Percentiles rank a stretch among this genome's conserved stretches.
These are phyloP conservation scores for Phytophthora uliginosa DNA, from an alignment of 352 stramenopile species.

Conservation along the genomic window DNA sequence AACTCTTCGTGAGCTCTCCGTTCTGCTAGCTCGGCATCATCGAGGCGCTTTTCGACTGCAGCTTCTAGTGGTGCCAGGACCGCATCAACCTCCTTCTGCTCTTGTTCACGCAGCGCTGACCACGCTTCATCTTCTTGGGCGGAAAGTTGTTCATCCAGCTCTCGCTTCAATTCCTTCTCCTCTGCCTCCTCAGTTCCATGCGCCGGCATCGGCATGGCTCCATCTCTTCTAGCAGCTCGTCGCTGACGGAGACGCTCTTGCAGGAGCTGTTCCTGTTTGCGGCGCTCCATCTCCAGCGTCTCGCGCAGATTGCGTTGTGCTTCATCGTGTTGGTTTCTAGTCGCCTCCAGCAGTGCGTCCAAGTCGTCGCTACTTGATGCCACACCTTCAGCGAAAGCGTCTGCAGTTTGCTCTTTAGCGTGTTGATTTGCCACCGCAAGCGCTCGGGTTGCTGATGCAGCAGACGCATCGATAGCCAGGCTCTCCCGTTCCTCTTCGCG, in stretches of 20 bases:
- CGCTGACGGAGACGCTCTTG: slow-evolving; percentile 38
- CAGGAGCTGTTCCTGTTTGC: slow-evolving; percentile 41
- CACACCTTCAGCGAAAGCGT: slow-evolving; percentile 27
- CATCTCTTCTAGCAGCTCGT: slow-evolving; percentile 20
- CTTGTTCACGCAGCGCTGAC: slow-evolving; percentile 6
- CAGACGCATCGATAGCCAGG: slow-evolving; percentile 26
- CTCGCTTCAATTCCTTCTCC: slow-evolving; percentile 19
- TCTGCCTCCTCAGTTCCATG: slow-evolving; percentile 27
- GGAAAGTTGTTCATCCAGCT: slow-evolving; percentile 19
- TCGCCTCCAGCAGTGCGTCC: slow-evolving; percentile 28
- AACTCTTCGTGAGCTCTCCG: slow-evolving; percentile 42
- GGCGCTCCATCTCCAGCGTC: slow-evolving; percentile 36
- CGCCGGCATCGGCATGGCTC: slow-evolving; percentile 1
- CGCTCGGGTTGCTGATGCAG: slow-evolving; percentile 11
- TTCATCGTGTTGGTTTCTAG: slow-evolving; percentile 25
- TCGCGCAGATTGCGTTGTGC: slow-evolving; percentile 26
- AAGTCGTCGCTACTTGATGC: slow-evolving; percentile 24
- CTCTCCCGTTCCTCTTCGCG: slow-evolving; percentile 30
- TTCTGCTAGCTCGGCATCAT: slow-evolving; percentile 31
- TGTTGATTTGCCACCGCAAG: slow-evolving; percentile 27
- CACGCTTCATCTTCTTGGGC: slow-evolving; percentile 26
- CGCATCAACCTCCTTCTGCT: slow-evolving; percentile 26
- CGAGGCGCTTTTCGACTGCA: slow-evolving; percentile 11
- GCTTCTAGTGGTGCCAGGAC: slow-evolving; percentile 28
- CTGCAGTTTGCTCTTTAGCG: slow-evolving; percentile 11